Percentiles rank a stretch among this genome's conserved stretches.
Conservation (phyloP, 176 grass and related monocot species). For the Pharus latifolius region DNA sequence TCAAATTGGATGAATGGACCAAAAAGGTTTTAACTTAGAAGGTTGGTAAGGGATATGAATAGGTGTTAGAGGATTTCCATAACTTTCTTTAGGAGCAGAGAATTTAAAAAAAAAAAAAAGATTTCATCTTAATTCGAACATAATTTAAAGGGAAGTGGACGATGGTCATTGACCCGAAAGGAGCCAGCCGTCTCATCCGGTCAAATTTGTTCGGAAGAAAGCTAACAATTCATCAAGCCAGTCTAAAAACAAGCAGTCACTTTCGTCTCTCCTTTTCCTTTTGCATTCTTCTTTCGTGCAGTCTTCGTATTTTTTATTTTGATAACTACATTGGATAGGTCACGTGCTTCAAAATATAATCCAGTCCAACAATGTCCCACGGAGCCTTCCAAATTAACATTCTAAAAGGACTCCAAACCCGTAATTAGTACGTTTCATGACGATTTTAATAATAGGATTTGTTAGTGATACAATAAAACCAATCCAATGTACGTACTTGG, state of each 20-base stretch:
- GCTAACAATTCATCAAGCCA: not conserved
- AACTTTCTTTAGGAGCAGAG: no score
- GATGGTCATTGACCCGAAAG: not conserved
- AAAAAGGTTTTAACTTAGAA: no score
- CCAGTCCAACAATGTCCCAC: not conserved
- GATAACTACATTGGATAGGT: not conserved
- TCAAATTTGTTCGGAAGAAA: constrained; percentile 26
- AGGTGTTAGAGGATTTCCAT: no score
- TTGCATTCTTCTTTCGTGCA: not conserved
- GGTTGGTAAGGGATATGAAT: no score
- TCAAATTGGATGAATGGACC: no score
- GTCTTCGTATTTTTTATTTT: not conserved
- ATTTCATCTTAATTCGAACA: not conserved
- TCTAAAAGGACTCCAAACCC: not conserved
- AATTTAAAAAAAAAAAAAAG: not conserved
- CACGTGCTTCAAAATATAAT: not conserved
- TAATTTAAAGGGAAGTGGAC: not conserved
- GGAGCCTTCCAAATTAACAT: not conserved
- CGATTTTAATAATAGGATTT: not conserved
- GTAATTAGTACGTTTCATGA: not conserved
- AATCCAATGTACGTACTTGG: not conserved
- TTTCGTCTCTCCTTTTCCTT: not conserved
- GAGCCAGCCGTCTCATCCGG: not conserved
- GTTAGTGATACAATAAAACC: not conserved
- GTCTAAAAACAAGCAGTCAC: not conserved